Evolutionary conservation across 1,139 yeast genomes (phyloP).

Genomic region (Spencermartinsiella ligniputridi): DNA sequence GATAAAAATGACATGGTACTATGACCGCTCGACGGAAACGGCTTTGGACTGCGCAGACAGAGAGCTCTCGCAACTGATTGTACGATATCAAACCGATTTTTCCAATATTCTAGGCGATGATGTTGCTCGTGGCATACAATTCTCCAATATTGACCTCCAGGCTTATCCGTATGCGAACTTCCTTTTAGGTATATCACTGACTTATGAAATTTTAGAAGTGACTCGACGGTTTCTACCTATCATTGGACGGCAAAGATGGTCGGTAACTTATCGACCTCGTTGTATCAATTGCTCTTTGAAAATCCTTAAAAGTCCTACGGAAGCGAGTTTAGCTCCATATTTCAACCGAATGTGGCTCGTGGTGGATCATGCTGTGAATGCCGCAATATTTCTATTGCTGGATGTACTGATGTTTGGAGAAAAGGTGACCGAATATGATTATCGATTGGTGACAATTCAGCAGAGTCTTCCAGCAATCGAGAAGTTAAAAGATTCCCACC

Average conservation of each 20-base stretch:
- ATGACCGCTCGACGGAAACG: background rate
- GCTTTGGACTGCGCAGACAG: background rate
- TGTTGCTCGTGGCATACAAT: background rate
- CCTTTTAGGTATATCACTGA: background rate
- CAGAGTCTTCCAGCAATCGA: slow-evolving; percentile 2
- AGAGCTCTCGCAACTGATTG: background rate
- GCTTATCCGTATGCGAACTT: slow-evolving; percentile 2
- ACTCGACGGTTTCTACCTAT: slow-evolving; percentile 2
- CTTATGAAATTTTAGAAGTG: slow-evolving; percentile 1
- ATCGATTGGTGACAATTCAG: background rate
- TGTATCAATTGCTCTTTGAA: background rate
- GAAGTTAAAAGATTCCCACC: background rate
- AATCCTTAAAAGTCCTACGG: background rate
- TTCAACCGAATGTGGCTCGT: slow-evolving; percentile 6
- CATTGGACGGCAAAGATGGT: background rate
- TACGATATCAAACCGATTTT: slow-evolving; percentile 1
- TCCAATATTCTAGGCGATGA: background rate
- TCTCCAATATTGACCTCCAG: background rate
- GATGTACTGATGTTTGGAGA: slow-evolving; percentile 5
- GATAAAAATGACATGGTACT: slow-evolving; percentile 1
- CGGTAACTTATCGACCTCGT: background rate
- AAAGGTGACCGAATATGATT: background rate
- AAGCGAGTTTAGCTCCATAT: background rate
- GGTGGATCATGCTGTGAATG: slow-evolving; percentile 1
- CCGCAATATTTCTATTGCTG: slow-evolving; percentile 4